phyloP scores from a whole-genome alignment of 2,329 filamentous ascomycete species.

The Beauveria sp. region DNA sequence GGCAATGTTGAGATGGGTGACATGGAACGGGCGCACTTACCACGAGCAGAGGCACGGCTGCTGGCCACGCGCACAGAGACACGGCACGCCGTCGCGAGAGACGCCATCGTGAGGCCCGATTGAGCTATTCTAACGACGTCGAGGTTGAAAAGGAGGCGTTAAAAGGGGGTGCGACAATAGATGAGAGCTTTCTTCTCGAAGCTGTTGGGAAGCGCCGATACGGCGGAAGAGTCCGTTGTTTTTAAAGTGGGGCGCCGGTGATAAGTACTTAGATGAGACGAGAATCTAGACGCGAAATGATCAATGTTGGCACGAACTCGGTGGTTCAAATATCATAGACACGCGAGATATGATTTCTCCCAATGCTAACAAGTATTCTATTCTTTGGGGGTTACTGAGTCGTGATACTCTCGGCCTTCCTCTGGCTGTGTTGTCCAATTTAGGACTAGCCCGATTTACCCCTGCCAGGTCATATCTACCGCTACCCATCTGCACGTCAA shows the following conservation, averaged over 20 bases:
- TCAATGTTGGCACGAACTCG: neutral
- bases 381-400: neutral
- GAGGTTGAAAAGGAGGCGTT: conserved; percentile 5
- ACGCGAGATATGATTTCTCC: neutral
- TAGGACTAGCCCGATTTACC: conserved; percentile 1
- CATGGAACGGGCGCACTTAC: conserved; percentile 33
- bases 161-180: conserved; percentile 15
- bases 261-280: conserved; percentile 1
- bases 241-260: conserved; percentile 22
- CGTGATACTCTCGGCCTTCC: neutral
- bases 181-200: conserved; percentile 22
- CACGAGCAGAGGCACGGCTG: conserved; percentile 43
- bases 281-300: neutral
- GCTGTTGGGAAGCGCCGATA: conserved; percentile 27
- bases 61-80: conserved; percentile 53
- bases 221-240: conserved; percentile 21
- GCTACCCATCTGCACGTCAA: conserved; percentile 3
- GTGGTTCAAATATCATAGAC: neutral
- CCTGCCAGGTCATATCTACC: conserved; percentile 6
- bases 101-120: conserved; percentile 48
- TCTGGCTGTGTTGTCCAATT: neutral
- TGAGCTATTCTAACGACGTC: conserved; percentile 16
- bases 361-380: neutral
- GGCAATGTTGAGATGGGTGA: neutral
- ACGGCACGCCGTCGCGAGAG: conserved; percentile 56